Percentiles rank a stretch among this genome's conserved stretches.
These are phyloP conservation scores for Ilyonectria destructans DNA, from an alignment of 2,329 filamentous ascomycete species.

Conservation along the genomic window DNA sequence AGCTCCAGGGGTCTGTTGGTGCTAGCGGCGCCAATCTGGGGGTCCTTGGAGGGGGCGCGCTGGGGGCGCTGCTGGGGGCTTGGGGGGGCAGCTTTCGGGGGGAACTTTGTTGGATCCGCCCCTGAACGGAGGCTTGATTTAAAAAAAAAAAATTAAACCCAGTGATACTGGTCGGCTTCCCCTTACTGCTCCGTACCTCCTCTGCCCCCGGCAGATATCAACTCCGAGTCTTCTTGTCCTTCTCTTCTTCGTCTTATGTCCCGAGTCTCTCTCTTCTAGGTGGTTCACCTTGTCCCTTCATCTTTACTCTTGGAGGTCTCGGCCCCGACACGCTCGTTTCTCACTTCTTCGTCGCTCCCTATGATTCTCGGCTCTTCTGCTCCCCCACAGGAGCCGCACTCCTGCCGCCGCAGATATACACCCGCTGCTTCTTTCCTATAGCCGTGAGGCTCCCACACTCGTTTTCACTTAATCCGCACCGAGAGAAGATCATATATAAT, in stretches of 20 bases:
- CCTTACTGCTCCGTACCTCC: constrained; percentile 33
- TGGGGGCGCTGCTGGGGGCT: constrained; percentile 11
- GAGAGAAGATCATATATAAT: constrained; percentile 45
- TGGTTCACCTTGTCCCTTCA: constrained; percentile 22
- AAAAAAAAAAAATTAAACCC: constrained; percentile 50
- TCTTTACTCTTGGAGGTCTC: constrained; percentile 43
- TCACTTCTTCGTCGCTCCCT: constrained; percentile 46
- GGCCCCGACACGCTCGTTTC: constrained; percentile 52
- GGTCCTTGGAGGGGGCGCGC: constrained; percentile 35
- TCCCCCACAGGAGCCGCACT: constrained; percentile 50
- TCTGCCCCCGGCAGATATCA: constrained; percentile 28
- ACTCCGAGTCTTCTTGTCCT: constrained; percentile 22
- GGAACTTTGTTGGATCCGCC: constrained; percentile 48
- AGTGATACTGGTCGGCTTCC: constrained; percentile 39
- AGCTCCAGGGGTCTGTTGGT: constrained; percentile 46
- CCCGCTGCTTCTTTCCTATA: constrained; percentile 36
- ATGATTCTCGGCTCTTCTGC: constrained; percentile 50
- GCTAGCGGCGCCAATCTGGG: constrained; percentile 53
- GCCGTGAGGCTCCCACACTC: constrained; percentile 37
- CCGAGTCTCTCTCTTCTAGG: constrained; percentile 24
- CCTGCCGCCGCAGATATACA: constrained; percentile 22
- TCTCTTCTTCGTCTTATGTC: constrained; percentile 35
- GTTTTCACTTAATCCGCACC: constrained; percentile 30
- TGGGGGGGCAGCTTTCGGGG: constrained; percentile 30
- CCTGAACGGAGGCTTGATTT: constrained; percentile 51